Conservation (phyloP, 768 basidiomycete species). For the Boletus subparvulus region DNA sequence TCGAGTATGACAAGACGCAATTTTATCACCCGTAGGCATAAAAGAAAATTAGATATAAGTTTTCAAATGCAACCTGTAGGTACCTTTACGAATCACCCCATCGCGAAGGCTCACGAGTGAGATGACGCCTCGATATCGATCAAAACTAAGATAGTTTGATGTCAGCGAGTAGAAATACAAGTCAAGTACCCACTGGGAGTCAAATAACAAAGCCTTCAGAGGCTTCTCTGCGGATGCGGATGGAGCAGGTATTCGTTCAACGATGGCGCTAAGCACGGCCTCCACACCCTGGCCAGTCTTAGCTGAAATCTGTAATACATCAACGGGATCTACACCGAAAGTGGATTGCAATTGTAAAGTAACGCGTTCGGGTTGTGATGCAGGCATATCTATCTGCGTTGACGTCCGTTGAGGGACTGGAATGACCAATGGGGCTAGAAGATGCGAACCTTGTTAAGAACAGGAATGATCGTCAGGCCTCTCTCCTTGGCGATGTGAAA, state of each 20-base stretch:
- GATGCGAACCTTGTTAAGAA: constrained; percentile 79
- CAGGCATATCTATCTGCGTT: constrained; percentile 84
- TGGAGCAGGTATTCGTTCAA: constrained; percentile 85
- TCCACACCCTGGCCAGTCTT: constrained; percentile 89
- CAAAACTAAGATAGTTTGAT: constrained; percentile 59
- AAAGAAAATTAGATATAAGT: background rate
- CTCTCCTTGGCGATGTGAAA: constrained; percentile 85
- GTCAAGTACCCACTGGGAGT: constrained; percentile 70
- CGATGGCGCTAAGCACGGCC: constrained; percentile 72
- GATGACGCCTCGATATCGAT: constrained; percentile 94
- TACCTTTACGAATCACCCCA: constrained; percentile 82
- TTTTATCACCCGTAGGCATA: constrained; percentile 71
- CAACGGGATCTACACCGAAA: constrained; percentile 73
- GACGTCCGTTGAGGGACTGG: background rate
- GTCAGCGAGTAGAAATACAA: background rate
- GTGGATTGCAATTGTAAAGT: constrained; percentile 78
- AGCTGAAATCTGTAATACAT: constrained; percentile 82
- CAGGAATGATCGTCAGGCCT: constrained; percentile 81
- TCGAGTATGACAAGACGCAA: constrained; percentile 78
- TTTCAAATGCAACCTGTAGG: background rate
- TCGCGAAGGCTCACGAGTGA: constrained; percentile 81
- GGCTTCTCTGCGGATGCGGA: constrained; percentile 48
- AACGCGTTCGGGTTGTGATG: constrained; percentile 79
- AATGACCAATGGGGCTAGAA: background rate
- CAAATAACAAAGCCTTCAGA: constrained; percentile 87